Evolutionary conservation across 169 alveolate species (phyloP).

Genomic region (Cryptosporidium baileyi): DNA sequence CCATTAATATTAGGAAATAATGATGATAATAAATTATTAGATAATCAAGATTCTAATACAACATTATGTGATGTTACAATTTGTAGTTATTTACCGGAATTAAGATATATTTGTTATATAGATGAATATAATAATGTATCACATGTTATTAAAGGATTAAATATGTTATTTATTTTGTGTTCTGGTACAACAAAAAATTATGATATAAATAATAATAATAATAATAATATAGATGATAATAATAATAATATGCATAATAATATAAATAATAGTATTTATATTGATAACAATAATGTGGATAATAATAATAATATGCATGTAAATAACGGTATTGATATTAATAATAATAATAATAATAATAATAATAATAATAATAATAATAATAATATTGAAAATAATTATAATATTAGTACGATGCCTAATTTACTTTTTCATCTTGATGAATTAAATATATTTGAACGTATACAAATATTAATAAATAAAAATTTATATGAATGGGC

Average conservation of each 20-base stretch:
- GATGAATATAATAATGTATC: conserved; percentile 58
- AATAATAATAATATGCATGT: background rate
- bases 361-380: no score
- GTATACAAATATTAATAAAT: conserved; percentile 19
- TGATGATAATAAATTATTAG: background rate
- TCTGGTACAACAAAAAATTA: conserved; percentile 2
- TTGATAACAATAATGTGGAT: background rate
- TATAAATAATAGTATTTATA: background rate
- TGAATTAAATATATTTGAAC: conserved; percentile 43
- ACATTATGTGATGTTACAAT: conserved; percentile 53
- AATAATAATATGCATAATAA: background rate
- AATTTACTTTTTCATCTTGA: conserved; percentile 32
- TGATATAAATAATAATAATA: background rate
- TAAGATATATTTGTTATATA: conserved; percentile 55
- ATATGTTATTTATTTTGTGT: conserved; percentile 37
- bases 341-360: no score
- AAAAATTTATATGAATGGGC: conserved; percentile 64
- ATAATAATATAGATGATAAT: background rate
- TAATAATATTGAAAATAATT: background rate
- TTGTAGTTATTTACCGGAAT: conserved; percentile 42
- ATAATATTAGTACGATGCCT: background rate
- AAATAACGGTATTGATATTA: background rate
- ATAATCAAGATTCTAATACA: background rate
- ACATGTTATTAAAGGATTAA: conserved; percentile 48
- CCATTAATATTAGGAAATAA: background rate